phyloP scores from a whole-genome alignment of 106 monocot species.

The Apostasia ramifera region DNA sequence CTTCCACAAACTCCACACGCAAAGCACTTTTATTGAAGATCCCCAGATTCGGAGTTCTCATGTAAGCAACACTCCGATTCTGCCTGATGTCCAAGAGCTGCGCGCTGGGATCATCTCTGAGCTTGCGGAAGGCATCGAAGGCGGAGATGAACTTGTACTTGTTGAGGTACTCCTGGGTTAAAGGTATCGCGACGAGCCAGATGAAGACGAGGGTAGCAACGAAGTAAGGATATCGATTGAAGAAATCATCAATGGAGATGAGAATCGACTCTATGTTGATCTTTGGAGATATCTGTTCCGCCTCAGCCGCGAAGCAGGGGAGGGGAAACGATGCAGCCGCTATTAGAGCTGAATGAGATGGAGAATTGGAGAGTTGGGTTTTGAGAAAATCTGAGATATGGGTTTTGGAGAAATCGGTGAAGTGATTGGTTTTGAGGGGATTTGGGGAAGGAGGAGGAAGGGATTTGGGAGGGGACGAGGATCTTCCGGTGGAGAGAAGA shows the following conservation, averaged over 20 bases:
- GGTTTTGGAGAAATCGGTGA: background rate
- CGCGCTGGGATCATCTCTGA: slow-evolving; percentile 46
- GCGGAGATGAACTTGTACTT: slow-evolving; percentile 69
- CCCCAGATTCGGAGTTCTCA: slow-evolving; percentile 73
- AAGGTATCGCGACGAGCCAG: slow-evolving; percentile 76
- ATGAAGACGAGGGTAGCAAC: slow-evolving; percentile 58
- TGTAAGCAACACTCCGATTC: slow-evolving; percentile 44
- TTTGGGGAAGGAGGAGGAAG: background rate
- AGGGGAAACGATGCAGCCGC: slow-evolving; percentile 15
- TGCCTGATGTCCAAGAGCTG: slow-evolving; percentile 88
- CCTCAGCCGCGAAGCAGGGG: slow-evolving; percentile 35
- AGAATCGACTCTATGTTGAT: slow-evolving; percentile 65
- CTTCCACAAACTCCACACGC: slow-evolving; percentile 64
- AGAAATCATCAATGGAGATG: slow-evolving; percentile 72
- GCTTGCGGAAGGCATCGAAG: slow-evolving; percentile 70
- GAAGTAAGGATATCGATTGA: slow-evolving; percentile 80
- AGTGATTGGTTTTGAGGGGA: background rate
- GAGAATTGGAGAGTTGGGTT: background rate
- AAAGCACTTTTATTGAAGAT: slow-evolving; percentile 50
- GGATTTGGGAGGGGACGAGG: background rate
- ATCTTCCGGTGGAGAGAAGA: background rate
- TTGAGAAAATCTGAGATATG: slow-evolving; percentile 7
- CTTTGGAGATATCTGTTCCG: slow-evolving; percentile 32
- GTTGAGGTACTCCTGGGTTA: slow-evolving; percentile 63
- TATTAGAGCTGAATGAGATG: slow-evolving; percentile 10